phyloP scores from a whole-genome alignment of 1,139 yeast genomes.

The Scheffersomyces insectosa region DNA sequence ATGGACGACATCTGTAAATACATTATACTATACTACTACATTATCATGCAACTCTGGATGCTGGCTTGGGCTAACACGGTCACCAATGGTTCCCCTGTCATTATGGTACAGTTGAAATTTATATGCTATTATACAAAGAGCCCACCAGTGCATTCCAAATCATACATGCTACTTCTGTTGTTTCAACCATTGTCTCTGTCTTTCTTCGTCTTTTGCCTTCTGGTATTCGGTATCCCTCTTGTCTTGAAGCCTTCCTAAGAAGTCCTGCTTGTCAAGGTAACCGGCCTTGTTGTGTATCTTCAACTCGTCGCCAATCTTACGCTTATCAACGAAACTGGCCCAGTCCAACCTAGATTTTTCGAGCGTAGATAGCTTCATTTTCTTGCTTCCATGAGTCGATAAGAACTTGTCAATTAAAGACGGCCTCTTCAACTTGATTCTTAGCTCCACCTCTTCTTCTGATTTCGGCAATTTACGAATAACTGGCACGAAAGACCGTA shows the following conservation, averaged over 20 bases:
- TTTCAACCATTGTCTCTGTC: conserved; percentile 32
- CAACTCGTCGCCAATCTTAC: conserved; percentile 82
- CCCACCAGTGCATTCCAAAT: not conserved
- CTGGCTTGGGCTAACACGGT: no score
- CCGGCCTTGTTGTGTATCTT: conserved; percentile 78
- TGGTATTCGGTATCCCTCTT: conserved; percentile 65
- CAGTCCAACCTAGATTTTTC: conserved; percentile 94
- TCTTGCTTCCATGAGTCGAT: conserved; percentile 31
- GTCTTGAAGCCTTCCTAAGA: conserved; percentile 72
- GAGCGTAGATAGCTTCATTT: conserved; percentile 78
- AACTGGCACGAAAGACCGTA: conserved; percentile 36
- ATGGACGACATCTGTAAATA: no score
- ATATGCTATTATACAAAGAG: no score
- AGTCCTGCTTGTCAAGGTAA: conserved; percentile 87
- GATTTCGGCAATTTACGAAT: conserved; percentile 38
- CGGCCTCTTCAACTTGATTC: conserved; percentile 61
- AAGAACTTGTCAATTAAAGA: conserved; percentile 69
- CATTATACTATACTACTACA: no score
- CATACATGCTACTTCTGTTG: conserved; percentile 11
- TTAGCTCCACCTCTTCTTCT: conserved; percentile 31
- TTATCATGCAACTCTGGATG: no score
- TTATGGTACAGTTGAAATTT: no score
- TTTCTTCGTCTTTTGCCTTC: conserved; percentile 50
- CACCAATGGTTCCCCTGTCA: no score
- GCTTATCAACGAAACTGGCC: conserved; percentile 90